These are phyloP conservation scores for Jamesozyma piceae DNA, from an alignment of 805 yeast species.

Conservation along the genomic window DNA sequence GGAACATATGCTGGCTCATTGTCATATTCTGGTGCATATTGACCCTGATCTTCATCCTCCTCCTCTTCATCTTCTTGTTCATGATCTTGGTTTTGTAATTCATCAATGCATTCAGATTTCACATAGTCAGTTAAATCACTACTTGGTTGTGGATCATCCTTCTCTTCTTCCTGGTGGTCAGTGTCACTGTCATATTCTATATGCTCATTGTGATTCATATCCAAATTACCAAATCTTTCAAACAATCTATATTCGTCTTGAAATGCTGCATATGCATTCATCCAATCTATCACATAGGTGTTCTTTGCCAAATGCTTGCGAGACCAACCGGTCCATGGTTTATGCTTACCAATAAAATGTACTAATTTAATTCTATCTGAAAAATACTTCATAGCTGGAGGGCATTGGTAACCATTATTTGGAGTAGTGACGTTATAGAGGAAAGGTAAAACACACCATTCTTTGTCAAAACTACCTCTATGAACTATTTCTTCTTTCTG, in stretches of 20 bases:
- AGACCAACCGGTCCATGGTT: slow-evolving; percentile 42
- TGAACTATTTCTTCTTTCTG: background rate
- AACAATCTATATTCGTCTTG: slow-evolving; percentile 2
- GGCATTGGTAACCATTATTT: slow-evolving; percentile 56
- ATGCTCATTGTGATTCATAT: background rate
- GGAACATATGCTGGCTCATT: slow-evolving; percentile 2
- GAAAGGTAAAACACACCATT: slow-evolving; percentile 72
- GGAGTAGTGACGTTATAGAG: slow-evolving; percentile 72
- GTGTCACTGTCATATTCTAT: background rate
- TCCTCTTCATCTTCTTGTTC: background rate
- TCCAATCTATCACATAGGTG: slow-evolving; percentile 14
- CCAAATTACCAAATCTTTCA: slow-evolving; percentile 1
- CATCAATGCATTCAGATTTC: background rate
- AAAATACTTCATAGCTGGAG: slow-evolving; percentile 59
- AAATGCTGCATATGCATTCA: slow-evolving; percentile 11
- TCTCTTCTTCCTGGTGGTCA: background rate
- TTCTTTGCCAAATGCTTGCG: slow-evolving; percentile 2
- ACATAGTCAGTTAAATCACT: background rate
- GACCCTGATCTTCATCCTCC: background rate
- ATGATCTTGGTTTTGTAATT: background rate
- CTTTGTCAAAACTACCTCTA: slow-evolving; percentile 1
- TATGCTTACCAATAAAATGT: slow-evolving; percentile 58
- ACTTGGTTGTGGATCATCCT: background rate
- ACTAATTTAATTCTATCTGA: slow-evolving; percentile 36
- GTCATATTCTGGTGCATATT: background rate